Base-by-base conservation (phyloP, 2,329 filamentous ascomycete genomes). In the Beauveria scarabaeidicola region DNA sequence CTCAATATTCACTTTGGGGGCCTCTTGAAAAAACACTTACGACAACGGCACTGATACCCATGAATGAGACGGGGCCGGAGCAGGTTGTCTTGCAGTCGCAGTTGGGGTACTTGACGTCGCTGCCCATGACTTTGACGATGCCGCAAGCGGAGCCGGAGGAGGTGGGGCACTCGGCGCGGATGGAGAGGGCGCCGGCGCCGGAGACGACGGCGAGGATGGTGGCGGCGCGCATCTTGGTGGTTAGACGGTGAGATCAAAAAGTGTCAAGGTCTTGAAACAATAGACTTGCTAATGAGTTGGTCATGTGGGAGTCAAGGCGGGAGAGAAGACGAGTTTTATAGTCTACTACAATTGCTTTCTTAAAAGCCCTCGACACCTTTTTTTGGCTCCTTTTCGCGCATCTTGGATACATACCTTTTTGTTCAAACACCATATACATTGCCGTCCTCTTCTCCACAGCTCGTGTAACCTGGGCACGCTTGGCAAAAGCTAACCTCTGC, bases 161-260 rank as follows among this genome's bases (percentile, higher is more conserved):
- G 27, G 47, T 56, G 32, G 59, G 59, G 47, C 59, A 61, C 52
- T 52, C 59, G 38, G 59, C 46, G n/a, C 53, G 52, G 27, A 38
- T 40, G 52, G 53, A 44, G 19, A 61, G 59, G 53, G 59, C 59
- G 5, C 38, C 41, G 23, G 47, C 46, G 46, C 52, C 52, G 36
- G 59, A 54, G 46, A 61, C 19, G 47, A 61, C 17, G 29, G 52
- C 52, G n/a, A 61, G 23, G 40, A 61, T 44, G 47, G 52, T 54
- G 46, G 53, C 47, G 29, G 40, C 36, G 21, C 46, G 59, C 59
- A 61, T 61, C 2, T 47, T 57, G 52, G 43, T 19, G 44, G 23
- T 23, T 41, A 7, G 17, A 41, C 21, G 36, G 11, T 32, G 11
- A 36, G 15, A 3, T 23, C 1, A 3, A 2, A 44, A n/a, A 15